Evolutionary conservation across 257 asterid genomes (phyloP).

Genomic region (Solanum gracilifrons): DNA sequence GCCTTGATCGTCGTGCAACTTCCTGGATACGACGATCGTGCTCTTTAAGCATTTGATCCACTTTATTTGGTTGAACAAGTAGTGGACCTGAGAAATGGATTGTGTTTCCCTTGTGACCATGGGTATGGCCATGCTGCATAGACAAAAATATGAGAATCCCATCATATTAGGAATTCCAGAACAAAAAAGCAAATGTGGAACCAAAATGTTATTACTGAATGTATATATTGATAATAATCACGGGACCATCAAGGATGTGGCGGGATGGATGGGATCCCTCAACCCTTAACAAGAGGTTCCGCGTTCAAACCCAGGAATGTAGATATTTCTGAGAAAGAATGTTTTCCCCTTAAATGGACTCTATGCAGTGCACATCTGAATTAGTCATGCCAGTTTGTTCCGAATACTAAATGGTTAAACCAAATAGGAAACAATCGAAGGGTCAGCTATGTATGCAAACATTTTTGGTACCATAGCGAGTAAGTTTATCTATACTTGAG

Average conservation of each 20-base stretch:
- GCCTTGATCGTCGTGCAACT: constrained; percentile 65
- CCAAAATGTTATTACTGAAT: not conserved
- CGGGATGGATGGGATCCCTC: not conserved
- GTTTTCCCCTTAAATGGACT: not conserved
- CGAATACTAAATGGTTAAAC: not conserved
- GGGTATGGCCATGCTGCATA: constrained; percentile 25
- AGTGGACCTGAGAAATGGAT: constrained; percentile 74
- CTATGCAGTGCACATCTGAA: not conserved
- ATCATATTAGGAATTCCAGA: not conserved
- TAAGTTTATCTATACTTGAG: not conserved
- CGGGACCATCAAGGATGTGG: not conserved
- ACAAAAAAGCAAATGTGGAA: not conserved
- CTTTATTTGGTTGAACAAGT: constrained; percentile 47
- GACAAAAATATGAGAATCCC: not conserved
- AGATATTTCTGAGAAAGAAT: not conserved
- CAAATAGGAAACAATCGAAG: not conserved
- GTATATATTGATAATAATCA: not conserved
- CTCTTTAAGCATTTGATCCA: constrained; percentile 80
- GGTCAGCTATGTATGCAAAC: not conserved
- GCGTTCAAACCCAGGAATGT: not conserved
- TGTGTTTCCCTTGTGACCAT: constrained; percentile 30
- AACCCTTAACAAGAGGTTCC: not conserved
- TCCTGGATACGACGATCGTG: constrained; percentile 80
- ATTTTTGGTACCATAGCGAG: not conserved
- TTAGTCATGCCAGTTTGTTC: not conserved